Conservation (phyloP, 2,329 filamentous ascomycete species). For the Pseudocercospora fijiensis region DNA sequence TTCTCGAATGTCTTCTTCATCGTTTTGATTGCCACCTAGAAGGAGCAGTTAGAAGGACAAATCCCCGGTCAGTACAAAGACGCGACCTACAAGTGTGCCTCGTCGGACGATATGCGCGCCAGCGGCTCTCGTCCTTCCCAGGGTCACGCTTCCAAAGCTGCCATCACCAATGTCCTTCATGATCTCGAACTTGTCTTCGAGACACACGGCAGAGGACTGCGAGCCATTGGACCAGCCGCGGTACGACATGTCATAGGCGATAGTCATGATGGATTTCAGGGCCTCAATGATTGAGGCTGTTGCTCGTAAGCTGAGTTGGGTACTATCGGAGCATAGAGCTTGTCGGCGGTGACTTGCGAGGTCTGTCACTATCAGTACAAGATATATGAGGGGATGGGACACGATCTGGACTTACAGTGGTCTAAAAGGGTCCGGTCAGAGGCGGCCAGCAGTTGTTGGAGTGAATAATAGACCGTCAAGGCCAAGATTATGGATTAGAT, state of each 20-base stretch:
- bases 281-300: conserved; percentile 27
- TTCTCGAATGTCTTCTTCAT: conserved; percentile 99
- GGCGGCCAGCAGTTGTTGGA: conserved; percentile 13
- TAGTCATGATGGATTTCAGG: conserved; percentile 62
- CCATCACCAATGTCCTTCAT: conserved; percentile 98
- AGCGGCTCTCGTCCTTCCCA: conserved; percentile 87
- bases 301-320: conserved; percentile 20
- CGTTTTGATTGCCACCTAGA: conserved; percentile 94
- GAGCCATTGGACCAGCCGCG: conserved; percentile 58
- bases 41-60: conserved; percentile 18
- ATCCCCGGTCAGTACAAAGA: not conserved
- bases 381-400: not conserved
- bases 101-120: conserved; percentile 84
- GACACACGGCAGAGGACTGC: conserved; percentile 52
- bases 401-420: conserved; percentile 9
- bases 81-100: conserved; percentile 76
- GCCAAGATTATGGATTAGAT: conserved; percentile 32
- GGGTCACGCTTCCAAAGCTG: conserved; percentile 92
- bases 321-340: conserved; percentile 33
- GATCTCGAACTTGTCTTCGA: conserved; percentile 95
- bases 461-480: conserved; percentile 22
- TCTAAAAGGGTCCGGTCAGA: conserved; percentile 4
- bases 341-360: conserved; percentile 5
- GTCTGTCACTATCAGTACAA: conserved; percentile 1
- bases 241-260: conserved; percentile 65